Base-by-base conservation (phyloP, 805 yeast species). In the Candida rishiriensis region DNA sequence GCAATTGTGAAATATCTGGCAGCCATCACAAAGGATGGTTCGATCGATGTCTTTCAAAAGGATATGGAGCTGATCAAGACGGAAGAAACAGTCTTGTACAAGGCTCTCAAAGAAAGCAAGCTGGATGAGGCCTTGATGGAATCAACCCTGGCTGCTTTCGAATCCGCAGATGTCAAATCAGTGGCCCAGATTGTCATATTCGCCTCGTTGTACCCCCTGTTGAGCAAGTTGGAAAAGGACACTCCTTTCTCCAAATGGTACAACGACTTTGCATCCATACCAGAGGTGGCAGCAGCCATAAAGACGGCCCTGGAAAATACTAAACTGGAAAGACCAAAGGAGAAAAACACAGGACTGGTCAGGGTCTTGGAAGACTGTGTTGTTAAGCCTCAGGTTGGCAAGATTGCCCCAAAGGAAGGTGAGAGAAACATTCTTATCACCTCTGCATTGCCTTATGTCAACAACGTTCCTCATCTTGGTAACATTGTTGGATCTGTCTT, bases 401-500 rank as follows among this genome's bases (percentile, higher is more conserved):
- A 73, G 41, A 74, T 83, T 50, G 55, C 76, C 41, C 99, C 98
- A 46, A 78, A 78, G 54, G 71, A 75, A 18, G 77, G 76, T 44
- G 85, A 85, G 68, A 78, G 85, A 60, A 93, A 93, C 67, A 78
- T 91, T 44, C 71, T 93, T 55, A 83, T 93, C 60, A 91, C 98
- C 1, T 90, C 98, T 21, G 98, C 99, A 30, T 77, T 93, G 58
- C 99, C 99, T 10, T 93, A 93, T 57, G 99, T 93, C 43, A 93
- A 93, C 70, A 93, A 93, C 61, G 99, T 93, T 41, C 99, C 99
- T 37, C 99, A 93, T 69, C 75, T 93, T 64, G 99, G 99, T 59
- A 93, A 93, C 70, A 89, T 93, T 54, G 81, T 93, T 44, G 99
- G 99, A 7, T 85, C 96, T 29, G 97, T 91, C 33, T 75, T 93